Conservation (phyloP, 1,139 yeast species). For the Kluyveromyces sp. region DNA sequence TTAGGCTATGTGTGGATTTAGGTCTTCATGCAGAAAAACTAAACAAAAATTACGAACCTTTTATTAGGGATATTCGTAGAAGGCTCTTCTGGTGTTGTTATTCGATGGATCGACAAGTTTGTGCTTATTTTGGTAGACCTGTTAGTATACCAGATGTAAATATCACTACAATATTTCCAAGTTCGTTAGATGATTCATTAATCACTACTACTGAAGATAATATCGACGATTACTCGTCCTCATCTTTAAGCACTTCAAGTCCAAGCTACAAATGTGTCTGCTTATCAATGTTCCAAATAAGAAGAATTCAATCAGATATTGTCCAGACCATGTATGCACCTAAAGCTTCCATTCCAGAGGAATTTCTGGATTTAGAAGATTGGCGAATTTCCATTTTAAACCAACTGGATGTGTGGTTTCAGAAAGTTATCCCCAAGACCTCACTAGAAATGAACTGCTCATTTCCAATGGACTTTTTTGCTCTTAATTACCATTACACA, state of each 20-base stretch:
- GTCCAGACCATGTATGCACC: constrained; percentile 64
- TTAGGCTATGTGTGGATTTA: constrained; percentile 72
- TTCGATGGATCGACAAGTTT: constrained; percentile 70
- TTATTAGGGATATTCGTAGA: constrained; percentile 60
- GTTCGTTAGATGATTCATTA: constrained; percentile 63
- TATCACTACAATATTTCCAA: constrained; percentile 58
- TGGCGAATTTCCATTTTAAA: constrained; percentile 51
- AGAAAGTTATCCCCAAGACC: constrained; percentile 46
- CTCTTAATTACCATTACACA: constrained; percentile 71
- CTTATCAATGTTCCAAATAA: constrained; percentile 10
- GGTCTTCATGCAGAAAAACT: constrained; percentile 65
- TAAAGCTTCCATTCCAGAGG: constrained; percentile 58
- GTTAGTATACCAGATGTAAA: constrained; percentile 70
- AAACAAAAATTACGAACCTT: constrained; percentile 41
- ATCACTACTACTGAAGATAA: constrained; percentile 35
- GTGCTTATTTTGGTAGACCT: constrained; percentile 66
- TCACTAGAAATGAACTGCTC: constrained; percentile 61
- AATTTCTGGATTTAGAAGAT: constrained; percentile 43
- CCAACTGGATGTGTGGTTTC: constrained; percentile 55
- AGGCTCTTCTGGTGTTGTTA: constrained; percentile 87
- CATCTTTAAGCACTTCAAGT: constrained; percentile 29
- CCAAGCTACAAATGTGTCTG: constrained; percentile 48
- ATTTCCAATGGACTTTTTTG: constrained; percentile 62
- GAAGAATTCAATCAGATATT: constrained; percentile 72
- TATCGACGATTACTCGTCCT: constrained; percentile 23